A percentile compares a stretch with the other conserved stretches of the same genome.
phyloP scores from a whole-genome alignment of 169 alveolate genomes.

The Plasmodium relictum region DNA sequence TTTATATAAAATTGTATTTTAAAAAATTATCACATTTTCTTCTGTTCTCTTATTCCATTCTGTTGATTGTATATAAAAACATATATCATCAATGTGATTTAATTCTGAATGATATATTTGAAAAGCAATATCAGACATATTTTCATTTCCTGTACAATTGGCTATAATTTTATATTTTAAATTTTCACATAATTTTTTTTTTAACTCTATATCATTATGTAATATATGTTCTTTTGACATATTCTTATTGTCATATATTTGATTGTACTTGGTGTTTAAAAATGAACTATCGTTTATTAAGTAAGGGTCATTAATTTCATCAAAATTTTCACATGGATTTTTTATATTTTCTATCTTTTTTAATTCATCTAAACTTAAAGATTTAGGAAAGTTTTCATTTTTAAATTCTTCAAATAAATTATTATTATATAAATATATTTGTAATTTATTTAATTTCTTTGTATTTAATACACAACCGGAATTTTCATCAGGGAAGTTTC shows the following conservation, averaged over 20 bases:
- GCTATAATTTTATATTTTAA: slow-evolving; percentile 84
- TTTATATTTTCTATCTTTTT: slow-evolving; percentile 62
- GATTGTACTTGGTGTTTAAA: not conserved
- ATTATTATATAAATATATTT: slow-evolving; percentile 75
- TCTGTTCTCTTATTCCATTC: slow-evolving; percentile 88
- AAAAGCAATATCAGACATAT: slow-evolving; percentile 88
- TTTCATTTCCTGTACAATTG: slow-evolving; percentile 79
- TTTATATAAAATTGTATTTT: not conserved
- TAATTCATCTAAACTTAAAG: slow-evolving; percentile 62
- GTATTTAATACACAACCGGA: slow-evolving; percentile 86
- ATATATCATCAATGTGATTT: slow-evolving; percentile 87
- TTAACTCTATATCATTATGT: not conserved
- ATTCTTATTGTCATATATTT: not conserved
- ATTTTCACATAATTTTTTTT: slow-evolving; percentile 79
- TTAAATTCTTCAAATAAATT: slow-evolving; percentile 59
- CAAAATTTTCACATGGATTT: slow-evolving; percentile 79
- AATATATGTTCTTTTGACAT: not conserved
- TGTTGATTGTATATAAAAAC: slow-evolving; percentile 85
- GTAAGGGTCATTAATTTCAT: slow-evolving; percentile 27
- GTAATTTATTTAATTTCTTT: slow-evolving; percentile 48
- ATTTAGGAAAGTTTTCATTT: slow-evolving; percentile 38
- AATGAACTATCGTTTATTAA: not conserved
- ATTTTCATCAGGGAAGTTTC: slow-evolving; percentile 83
- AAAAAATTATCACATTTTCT: slow-evolving; percentile 76
- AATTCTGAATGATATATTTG: slow-evolving; percentile 88